Base-by-base conservation (phyloP, 2,329 filamentous ascomycete species). In the Aspergillus quadricinctus region DNA sequence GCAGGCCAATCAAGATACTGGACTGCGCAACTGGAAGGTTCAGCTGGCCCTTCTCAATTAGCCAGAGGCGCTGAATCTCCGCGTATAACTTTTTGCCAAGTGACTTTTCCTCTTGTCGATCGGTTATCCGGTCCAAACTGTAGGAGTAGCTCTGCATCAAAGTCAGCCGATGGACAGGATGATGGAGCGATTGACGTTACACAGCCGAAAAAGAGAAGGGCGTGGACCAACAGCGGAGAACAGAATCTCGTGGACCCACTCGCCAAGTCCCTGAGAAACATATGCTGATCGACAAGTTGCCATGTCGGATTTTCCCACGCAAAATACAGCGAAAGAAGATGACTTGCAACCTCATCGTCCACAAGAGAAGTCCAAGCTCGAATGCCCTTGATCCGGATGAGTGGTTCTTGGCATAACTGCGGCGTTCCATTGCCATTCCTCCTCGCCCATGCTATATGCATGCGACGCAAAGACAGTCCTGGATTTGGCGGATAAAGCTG, bases 251-350 rank as follows among this genome's bases (percentile, higher is more conserved):
- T 52, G 3, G 49, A 35, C 1, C 61, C 58, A 21, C 50, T 50
- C 29, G 65, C 63, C 8, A 66, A 48, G 46, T 66, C 64, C 25
- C 54, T 58, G 23, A 63, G 9, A 46, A 66, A 66, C 21, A 59
- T 43, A 7, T 57, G 41, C 48, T 58, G 61, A 21, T 66, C 64
- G 43, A 66, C 55, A 23, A 66, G 56, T 31, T 65, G 58, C 64
- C 64, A 66, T 17, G 58, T 63, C 5, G 64, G 61, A 17, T 66
- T 66, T 50, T 66, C 64, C 64, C 64, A 66, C 14, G 58, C 57
- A 40, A 66, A 66, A 49, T 64, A 66, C 10, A 65, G 57, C 3
- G 63, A 65, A 5, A 66, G 48, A 9, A 66, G 52, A 27, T 66
- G 64, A 11, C 64, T 65, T 1, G 64, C 64, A 3, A 57, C 58